Conservation (phyloP, 2,329 filamentous ascomycete genomes). For the Gyromitra esculenta region DNA sequence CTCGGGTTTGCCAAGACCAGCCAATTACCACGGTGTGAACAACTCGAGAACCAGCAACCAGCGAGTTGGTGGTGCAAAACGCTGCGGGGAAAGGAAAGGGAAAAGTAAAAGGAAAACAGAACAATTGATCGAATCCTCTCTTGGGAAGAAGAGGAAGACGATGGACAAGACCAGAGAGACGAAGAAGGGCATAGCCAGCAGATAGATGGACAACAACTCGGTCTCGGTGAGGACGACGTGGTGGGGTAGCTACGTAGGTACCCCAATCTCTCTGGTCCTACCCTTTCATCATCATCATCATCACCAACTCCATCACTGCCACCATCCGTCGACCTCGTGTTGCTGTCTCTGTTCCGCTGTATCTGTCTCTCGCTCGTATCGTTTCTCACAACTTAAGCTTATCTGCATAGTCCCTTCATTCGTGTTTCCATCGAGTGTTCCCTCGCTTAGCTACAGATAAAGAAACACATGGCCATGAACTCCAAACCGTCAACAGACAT, state of each 20-base stretch:
- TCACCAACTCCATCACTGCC: conserved; percentile 41
- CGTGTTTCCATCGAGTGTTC: conserved; percentile 43
- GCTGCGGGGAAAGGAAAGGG: background rate
- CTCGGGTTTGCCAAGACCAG: conserved; percentile 26
- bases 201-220: conserved; percentile 13
- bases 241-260: conserved; percentile 42
- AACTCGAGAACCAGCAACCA: conserved; percentile 14
- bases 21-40: conserved; percentile 25
- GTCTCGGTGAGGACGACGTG: conserved; percentile 24
- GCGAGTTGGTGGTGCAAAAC: conserved; percentile 13
- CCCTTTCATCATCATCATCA: conserved; percentile 26
- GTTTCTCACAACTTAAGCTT: conserved; percentile 45
- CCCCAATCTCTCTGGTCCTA: background rate
- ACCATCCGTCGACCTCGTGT: conserved; percentile 39
- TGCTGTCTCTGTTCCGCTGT: conserved; percentile 26
- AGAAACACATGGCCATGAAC: conserved; percentile 47
- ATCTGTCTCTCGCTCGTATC: conserved; percentile 8
- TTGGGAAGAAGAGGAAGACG: background rate
- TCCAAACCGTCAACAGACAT: conserved; percentile 31
- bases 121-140: conserved; percentile 24
- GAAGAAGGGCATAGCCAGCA: conserved; percentile 6
- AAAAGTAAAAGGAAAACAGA: conserved; percentile 13
- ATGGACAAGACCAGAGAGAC: background rate
- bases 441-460: conserved; percentile 48
- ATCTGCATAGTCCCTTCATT: conserved; percentile 38